phyloP scores from a whole-genome alignment of 2,329 filamentous ascomycete species.

The Trichoderma sp. region DNA sequence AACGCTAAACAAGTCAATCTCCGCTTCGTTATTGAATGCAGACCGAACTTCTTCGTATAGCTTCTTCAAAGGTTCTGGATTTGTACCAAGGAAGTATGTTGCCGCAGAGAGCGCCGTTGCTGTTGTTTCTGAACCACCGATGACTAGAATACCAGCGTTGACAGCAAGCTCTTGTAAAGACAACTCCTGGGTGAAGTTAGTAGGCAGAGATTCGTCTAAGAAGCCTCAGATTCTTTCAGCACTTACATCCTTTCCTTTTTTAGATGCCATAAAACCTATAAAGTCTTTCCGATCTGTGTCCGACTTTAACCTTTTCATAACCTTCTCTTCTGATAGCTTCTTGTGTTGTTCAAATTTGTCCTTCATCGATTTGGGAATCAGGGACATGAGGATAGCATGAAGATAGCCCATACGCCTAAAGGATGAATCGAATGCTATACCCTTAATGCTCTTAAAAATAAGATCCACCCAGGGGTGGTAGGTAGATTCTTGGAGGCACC shows the following conservation, averaged over 20 bases:
- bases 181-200: conserved; percentile 13
- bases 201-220: no score
- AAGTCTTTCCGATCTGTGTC: conserved; percentile 24
- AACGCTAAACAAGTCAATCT: conserved; percentile 30
- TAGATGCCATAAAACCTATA: conserved; percentile 9
- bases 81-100: conserved; percentile 37
- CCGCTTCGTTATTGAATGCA: conserved; percentile 26
- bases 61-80: conserved; percentile 39
- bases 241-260: conserved; percentile 15
- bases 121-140: conserved; percentile 42
- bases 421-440: neutral
- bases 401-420: neutral
- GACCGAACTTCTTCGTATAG: conserved; percentile 42
- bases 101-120: conserved; percentile 38
- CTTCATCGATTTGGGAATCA: conserved; percentile 3
- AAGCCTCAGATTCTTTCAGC: neutral
- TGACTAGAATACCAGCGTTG: conserved; percentile 31
- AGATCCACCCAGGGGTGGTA: conserved; percentile 37
- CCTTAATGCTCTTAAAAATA: conserved; percentile 32
- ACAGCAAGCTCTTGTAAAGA: conserved; percentile 28
- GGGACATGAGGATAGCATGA: neutral
- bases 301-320: neutral
- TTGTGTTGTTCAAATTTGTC: neutral
- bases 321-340: conserved; percentile 5
- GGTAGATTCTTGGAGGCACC: conserved; percentile 34